Conservation (phyloP, 257 asterid genomes). For the Avicennia marina region DNA sequence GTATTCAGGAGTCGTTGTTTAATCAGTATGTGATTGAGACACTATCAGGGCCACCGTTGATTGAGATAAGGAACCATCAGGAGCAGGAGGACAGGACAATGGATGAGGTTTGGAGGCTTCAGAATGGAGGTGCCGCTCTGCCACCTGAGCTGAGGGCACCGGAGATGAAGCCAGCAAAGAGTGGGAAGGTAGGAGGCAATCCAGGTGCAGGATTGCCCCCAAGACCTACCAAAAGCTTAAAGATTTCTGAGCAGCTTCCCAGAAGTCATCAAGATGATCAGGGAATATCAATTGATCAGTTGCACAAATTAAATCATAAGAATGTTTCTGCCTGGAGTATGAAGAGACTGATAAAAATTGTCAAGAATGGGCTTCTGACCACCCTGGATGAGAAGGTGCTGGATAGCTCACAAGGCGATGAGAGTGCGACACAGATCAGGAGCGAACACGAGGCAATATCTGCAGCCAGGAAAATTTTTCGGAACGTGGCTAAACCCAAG, state of each 20-base stretch:
- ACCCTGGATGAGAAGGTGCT: slow-evolving; percentile 73
- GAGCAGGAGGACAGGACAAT: slow-evolving; percentile 66
- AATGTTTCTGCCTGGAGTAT: slow-evolving; percentile 93
- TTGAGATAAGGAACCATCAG: slow-evolving; percentile 47
- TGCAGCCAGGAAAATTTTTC: slow-evolving; percentile 87
- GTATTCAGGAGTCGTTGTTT: slow-evolving; percentile 78
- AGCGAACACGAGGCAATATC: slow-evolving; percentile 76
- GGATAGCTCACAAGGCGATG: slow-evolving; percentile 49
- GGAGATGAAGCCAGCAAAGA: slow-evolving; percentile 21
- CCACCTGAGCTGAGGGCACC: slow-evolving; percentile 63
- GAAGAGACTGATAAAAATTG: slow-evolving; percentile 81
- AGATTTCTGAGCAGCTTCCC: slow-evolving; percentile 38
- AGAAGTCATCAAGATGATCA: slow-evolving; percentile 43
- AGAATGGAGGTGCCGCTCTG: slow-evolving; percentile 69
- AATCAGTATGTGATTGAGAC: slow-evolving; percentile 85
- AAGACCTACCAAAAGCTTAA: slow-evolving; percentile 43
- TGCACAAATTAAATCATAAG: slow-evolving; percentile 69
- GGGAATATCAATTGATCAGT: slow-evolving; percentile 53
- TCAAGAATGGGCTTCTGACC: slow-evolving; percentile 61
- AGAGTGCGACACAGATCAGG: slow-evolving; percentile 62
- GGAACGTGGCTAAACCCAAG: slow-evolving; percentile 79
- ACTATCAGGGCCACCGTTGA: slow-evolving; percentile 64
- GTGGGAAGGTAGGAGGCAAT: slow-evolving; percentile 24
- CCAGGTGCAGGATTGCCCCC: slow-evolving; percentile 54
- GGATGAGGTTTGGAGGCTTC: slow-evolving; percentile 65